Evolutionary conservation across 2,329 filamentous ascomycete genomes (phyloP).

Genomic region (Pseudogymnoascus sp.): DNA sequence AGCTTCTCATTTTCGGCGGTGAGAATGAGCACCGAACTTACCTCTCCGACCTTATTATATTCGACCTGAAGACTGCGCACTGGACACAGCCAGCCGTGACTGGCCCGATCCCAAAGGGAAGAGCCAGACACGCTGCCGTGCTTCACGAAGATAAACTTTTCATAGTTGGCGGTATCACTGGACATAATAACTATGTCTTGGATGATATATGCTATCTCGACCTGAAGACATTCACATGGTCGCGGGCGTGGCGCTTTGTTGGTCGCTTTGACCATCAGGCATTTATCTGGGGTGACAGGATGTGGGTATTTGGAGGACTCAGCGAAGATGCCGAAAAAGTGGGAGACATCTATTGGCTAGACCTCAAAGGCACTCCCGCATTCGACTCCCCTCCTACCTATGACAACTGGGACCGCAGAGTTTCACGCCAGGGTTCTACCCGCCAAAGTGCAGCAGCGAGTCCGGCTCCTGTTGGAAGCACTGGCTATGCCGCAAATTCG

Average conservation of each 20-base stretch:
- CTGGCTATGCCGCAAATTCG: conserved; percentile 62
- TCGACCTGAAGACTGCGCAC: conserved; percentile 87
- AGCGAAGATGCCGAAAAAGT: conserved; percentile 96
- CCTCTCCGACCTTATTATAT: conserved; percentile 90
- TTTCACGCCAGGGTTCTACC: conserved; percentile 38
- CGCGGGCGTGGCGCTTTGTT: conserved; percentile 90
- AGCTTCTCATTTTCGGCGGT: conserved; percentile 93
- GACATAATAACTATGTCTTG: conserved; percentile 82
- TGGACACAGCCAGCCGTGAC: conserved; percentile 90
- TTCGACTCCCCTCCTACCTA: conserved; percentile 65
- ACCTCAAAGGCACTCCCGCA: conserved; percentile 82
- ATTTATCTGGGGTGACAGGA: conserved; percentile 82
- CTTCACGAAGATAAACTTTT: conserved; percentile 96
- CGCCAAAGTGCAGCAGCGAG: conserved; percentile 43
- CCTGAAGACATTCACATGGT: conserved; percentile 97
- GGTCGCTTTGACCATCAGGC: conserved; percentile 90
- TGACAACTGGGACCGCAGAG: conserved; percentile 38
- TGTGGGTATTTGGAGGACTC: conserved; percentile 95
- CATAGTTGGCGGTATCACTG: conserved; percentile 90
- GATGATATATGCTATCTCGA: conserved; percentile 97
- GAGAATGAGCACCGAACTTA: conserved; percentile 97
- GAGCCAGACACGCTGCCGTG: conserved; percentile 84
- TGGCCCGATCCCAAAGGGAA: conserved; percentile 78
- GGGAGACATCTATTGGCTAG: conserved; percentile 94
- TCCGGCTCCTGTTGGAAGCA: conserved; percentile 47